These are phyloP conservation scores for Microdochium trichocladiopsis DNA, from an alignment of 2,329 filamentous ascomycete species.

Conservation along the genomic window DNA sequence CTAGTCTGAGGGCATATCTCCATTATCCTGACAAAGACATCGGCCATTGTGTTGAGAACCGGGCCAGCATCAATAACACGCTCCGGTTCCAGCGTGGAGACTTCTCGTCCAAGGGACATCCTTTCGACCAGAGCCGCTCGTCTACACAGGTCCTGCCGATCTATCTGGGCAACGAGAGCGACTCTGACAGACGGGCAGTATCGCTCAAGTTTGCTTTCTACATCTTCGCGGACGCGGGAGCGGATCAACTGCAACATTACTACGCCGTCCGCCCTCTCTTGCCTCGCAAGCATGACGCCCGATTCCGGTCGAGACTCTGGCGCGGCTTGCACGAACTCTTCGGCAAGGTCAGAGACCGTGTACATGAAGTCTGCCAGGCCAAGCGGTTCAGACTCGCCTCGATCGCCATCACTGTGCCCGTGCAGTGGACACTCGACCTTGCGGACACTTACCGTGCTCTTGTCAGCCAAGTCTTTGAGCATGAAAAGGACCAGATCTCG, in stretches of 20 bases:
- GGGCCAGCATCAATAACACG: neutral
- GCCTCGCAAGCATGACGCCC: neutral
- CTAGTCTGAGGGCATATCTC: conserved; percentile 8
- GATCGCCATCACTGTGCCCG: conserved; percentile 7
- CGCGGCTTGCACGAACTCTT: conserved; percentile 5
- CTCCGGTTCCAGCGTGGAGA: conserved; percentile 4
- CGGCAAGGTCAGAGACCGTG: conserved; percentile 1
- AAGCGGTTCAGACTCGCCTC: neutral
- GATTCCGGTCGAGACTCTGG: conserved; percentile 1
- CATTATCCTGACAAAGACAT: conserved; percentile 1
- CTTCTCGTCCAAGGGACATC: conserved; percentile 10
- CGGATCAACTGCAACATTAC: conserved; percentile 6
- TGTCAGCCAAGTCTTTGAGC: conserved; percentile 1
- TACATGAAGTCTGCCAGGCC: conserved; percentile 1
- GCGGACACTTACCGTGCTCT: conserved; percentile 5
- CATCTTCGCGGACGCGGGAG: conserved; percentile 1
- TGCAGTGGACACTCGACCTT: conserved; percentile 9
- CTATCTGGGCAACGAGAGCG: conserved; percentile 5
- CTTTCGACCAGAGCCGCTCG: conserved; percentile 6
- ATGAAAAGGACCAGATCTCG: neutral
- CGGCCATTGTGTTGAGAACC: conserved; percentile 2
- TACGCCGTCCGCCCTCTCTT: neutral
- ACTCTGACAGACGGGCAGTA: conserved; percentile 2
- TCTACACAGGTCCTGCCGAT: neutral
- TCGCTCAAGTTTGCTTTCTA: conserved; percentile 8